phyloP scores from a whole-genome alignment of 805 yeast genomes.

The Hanseniaspora mollemarum region DNA sequence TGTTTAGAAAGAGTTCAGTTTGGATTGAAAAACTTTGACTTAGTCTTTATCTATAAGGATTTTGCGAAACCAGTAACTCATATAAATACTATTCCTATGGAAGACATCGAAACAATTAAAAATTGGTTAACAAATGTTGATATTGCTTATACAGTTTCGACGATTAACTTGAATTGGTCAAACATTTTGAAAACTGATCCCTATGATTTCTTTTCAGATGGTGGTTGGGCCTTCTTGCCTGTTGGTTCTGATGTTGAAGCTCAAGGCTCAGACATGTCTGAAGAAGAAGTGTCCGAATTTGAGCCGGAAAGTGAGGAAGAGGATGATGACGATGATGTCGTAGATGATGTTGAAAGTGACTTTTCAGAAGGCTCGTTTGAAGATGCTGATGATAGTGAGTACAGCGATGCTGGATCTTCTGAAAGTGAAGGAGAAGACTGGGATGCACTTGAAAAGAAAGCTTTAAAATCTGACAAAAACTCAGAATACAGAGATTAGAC shows the following conservation, averaged over 20 bases:
- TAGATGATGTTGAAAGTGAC: constrained; percentile 29
- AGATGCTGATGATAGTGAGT: constrained; percentile 27
- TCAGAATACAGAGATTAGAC: constrained; percentile 24
- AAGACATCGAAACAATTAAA: constrained; percentile 78
- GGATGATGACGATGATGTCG: constrained; percentile 30
- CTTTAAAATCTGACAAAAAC: constrained; percentile 32
- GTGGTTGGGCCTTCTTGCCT: constrained; percentile 92
- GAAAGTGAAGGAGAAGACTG: constrained; percentile 33
- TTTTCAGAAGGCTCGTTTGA: constrained; percentile 28
- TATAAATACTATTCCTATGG: constrained; percentile 90
- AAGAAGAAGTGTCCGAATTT: constrained; percentile 49
- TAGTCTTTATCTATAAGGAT: constrained; percentile 93
- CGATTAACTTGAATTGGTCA: constrained; percentile 90
- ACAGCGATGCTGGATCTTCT: constrained; percentile 24
- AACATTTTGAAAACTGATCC: constrained; percentile 97
- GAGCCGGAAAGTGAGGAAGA: constrained; percentile 38
- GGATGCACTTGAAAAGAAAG: constrained; percentile 33
- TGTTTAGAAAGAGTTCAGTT: constrained; percentile 95
- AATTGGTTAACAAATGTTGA: constrained; percentile 98
- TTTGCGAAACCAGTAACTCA: constrained; percentile 79
- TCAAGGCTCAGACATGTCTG: constrained; percentile 61
- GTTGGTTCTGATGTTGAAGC: constrained; percentile 74
- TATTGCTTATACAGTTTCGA: constrained; percentile 87
- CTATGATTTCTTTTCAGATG: constrained; percentile 82
- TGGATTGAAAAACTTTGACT: constrained; percentile 89